A percentile compares a stretch with the other conserved stretches of the same genome.
Evolutionary conservation across 331 rosid species (phyloP).

Genomic region (Acacia pycnantha): DNA sequence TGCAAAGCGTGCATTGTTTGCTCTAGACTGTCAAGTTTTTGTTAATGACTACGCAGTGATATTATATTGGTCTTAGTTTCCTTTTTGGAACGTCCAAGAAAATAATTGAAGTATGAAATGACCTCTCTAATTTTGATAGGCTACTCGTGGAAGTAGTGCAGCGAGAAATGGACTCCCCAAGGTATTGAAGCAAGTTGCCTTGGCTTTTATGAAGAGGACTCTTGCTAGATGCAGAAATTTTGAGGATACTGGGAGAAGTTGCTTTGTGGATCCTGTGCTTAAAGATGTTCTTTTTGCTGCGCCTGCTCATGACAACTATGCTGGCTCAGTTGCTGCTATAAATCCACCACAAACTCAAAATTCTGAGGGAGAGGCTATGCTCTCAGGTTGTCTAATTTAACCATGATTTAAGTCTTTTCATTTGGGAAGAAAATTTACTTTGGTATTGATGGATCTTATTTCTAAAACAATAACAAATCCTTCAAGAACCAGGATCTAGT

Average conservation of each 20-base stretch:
- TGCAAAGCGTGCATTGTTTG: background rate
- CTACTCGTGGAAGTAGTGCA: constrained; percentile 78
- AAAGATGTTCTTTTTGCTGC: constrained; percentile 57
- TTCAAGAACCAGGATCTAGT: too few species aligned
- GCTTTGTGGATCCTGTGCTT: constrained; percentile 66
- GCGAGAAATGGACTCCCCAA: constrained; percentile 67
- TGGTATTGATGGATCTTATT: too few species aligned
- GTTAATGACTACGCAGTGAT: constrained; percentile 15
- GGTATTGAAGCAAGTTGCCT: constrained; percentile 72
- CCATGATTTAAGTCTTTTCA: constrained; percentile 7
- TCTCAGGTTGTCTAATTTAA: constrained; percentile 35
- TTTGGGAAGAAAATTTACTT: constrained; percentile 22
- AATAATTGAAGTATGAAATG: constrained; percentile 11
- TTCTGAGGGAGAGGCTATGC: constrained; percentile 35
- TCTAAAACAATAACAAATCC: too few species aligned
- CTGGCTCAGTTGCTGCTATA: constrained; percentile 36
- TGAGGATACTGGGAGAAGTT: constrained; percentile 70
- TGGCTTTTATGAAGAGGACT: constrained; percentile 75
- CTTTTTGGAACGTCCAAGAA: background rate
- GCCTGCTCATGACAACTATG: constrained; percentile 36
- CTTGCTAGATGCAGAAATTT: constrained; percentile 70
- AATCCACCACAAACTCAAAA: constrained; percentile 38
- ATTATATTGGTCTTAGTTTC: background rate
- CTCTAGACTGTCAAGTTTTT: constrained; percentile 7
- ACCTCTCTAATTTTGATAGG: constrained; percentile 54